These are phyloP conservation scores for Monosporascus cannonballus DNA, from an alignment of 2,329 filamentous ascomycete species.

Conservation along the genomic window DNA sequence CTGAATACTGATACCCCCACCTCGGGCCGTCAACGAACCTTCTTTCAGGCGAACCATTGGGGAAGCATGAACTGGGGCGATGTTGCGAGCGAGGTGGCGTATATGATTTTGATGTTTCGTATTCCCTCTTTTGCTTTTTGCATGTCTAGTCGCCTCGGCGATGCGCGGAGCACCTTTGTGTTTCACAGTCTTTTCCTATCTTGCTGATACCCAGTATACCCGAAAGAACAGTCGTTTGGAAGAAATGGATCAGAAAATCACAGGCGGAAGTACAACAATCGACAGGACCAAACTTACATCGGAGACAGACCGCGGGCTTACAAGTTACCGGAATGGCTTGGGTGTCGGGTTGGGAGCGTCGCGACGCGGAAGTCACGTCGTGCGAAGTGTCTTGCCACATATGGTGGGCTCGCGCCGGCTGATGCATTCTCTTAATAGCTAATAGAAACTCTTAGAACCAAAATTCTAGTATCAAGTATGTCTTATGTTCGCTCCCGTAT, in stretches of 20 bases:
- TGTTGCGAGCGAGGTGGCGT: conserved; percentile 18
- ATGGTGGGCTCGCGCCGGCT: conserved; percentile 15
- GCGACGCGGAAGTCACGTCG: conserved; percentile 15
- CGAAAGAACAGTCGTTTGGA: conserved; percentile 25
- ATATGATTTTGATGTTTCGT: conserved; percentile 21
- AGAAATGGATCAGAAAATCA: conserved; percentile 18
- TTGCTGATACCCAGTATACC: conserved; percentile 34
- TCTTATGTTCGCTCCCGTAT: not conserved
- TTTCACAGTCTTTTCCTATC: conserved; percentile 25
- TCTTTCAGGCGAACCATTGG: conserved; percentile 13
- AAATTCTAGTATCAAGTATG: not conserved
- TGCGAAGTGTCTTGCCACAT: conserved; percentile 16
- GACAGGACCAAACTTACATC: not conserved
- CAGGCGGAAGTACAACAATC: conserved; percentile 3
- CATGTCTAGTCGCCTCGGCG: conserved; percentile 21
- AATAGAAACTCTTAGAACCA: conserved; percentile 23
- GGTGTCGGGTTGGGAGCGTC: conserved; percentile 13
- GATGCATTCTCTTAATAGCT: conserved; percentile 28
- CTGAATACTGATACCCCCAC: conserved; percentile 27
- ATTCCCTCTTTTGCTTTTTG: conserved; percentile 22
- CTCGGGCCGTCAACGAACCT: conserved; percentile 15
- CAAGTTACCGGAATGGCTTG: conserved; percentile 2
- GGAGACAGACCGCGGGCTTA: not conserved
- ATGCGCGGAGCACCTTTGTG: conserved; percentile 21
- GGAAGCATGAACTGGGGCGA: conserved; percentile 17